Base-by-base conservation (phyloP, 495 filamentous ascomycete species). In the Letharia columbiana region DNA sequence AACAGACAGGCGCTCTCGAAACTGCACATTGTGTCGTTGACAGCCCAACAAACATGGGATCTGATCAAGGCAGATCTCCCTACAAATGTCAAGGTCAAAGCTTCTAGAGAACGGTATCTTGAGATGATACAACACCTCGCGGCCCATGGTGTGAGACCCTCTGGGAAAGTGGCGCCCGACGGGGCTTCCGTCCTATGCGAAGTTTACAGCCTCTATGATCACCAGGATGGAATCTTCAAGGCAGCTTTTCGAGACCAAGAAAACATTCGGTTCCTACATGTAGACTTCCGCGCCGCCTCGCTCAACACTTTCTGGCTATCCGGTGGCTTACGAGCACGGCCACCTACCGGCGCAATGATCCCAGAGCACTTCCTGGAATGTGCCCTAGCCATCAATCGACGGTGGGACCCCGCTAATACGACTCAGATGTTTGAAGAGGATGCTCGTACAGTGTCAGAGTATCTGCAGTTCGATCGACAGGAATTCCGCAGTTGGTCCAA, bases 401-500 rank as follows among this genome's bases (percentile, higher is more conserved):
- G 60, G 4, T 70, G 20, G 7, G 8, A 62, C 2, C 15, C 28
- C 35, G 17, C 10, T 1, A 23, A 9, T 4, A 17, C 1, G 9
- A 31, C 11, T 9, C 40, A 28, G 9, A 6, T 12, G 7, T 62
- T 58, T 23, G 4, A 31, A 8, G 12, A 28, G 35, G 59, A 64
- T 28, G 63, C 66, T 50, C 20, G 2, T 23, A 20, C 20, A 4
- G 37, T 68, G 2, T 47, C 69, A 2, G 18, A 17, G 0, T 64
- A 71, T 33, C 62, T 71, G 2, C 31, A 57, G 10, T 66, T 17
- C 17, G 62, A 66, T 37, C 63, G n/a, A 11, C 31, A 28, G 2
- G 65, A 49, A 40, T 68, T 71, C 28, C 8, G 13, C 10, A 12
- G 0, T 7, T 71, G 69, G 69, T 35, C 65, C 23, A 64, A 12